phyloP scores from a whole-genome alignment of 257 asterid genomes.

The Primulina eburnea region DNA sequence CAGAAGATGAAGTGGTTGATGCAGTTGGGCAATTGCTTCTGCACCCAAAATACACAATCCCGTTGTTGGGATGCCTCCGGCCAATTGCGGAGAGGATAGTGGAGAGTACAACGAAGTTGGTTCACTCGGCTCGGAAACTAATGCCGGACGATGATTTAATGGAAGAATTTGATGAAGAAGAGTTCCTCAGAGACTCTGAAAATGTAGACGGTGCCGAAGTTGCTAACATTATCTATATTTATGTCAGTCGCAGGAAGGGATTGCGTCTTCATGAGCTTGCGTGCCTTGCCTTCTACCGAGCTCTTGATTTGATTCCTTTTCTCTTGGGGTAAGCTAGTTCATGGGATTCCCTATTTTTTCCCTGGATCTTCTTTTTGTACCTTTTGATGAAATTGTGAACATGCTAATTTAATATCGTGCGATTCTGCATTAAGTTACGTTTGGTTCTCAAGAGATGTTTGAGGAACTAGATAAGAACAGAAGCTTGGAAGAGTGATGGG shows the following conservation, averaged over 20 bases:
- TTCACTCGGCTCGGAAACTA: slow-evolving; percentile 55
- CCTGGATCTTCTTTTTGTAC: neutral
- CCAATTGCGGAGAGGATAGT: slow-evolving; percentile 61
- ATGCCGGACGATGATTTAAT: slow-evolving; percentile 39
- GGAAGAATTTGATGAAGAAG: slow-evolving; percentile 47
- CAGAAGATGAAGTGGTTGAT: slow-evolving; percentile 66
- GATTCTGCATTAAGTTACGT: neutral
- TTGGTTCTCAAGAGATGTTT: neutral
- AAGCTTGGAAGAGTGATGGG: slow-evolving; percentile 6
- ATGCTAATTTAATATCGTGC: neutral
- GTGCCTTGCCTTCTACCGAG: slow-evolving; percentile 76
- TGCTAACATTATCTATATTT: slow-evolving; percentile 46
- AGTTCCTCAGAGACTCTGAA: slow-evolving; percentile 47
- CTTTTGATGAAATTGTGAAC: neutral
- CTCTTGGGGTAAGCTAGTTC: slow-evolving; percentile 52
- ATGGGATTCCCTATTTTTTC: neutral
- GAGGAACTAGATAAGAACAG: neutral
- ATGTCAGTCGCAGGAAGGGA: slow-evolving; percentile 51
- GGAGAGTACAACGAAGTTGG: slow-evolving; percentile 52
- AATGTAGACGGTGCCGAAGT: slow-evolving; percentile 34
- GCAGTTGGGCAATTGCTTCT: slow-evolving; percentile 65
- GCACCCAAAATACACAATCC: slow-evolving; percentile 80
- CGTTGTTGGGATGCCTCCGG: slow-evolving; percentile 80
- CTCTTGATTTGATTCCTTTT: slow-evolving; percentile 65
- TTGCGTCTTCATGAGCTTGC: slow-evolving; percentile 84